These are phyloP conservation scores for Trichosanthes truncata DNA, from an alignment of 306 rosid species.

Conservation along the genomic window DNA sequence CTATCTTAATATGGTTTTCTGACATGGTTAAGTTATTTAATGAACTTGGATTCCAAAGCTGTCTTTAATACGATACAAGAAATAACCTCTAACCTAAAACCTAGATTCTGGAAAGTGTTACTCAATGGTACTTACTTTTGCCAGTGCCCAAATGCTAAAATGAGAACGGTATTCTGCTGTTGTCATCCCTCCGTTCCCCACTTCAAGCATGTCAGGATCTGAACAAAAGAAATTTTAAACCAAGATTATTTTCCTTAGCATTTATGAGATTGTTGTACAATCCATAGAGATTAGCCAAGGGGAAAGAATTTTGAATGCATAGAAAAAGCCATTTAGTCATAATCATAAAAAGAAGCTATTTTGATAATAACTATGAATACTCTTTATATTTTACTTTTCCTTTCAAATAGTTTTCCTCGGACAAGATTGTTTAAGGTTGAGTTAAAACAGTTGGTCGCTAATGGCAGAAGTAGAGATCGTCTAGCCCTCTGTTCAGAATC, in stretches of 20 bases:
- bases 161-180: slow-evolving; percentile 66
- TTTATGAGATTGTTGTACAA: not conserved
- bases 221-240: not conserved
- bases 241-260: not conserved
- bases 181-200: slow-evolving; percentile 80
- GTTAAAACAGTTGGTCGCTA: not conserved
- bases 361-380: not conserved
- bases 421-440: not conserved
- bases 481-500: not conserved
- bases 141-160: slow-evolving; percentile 75
- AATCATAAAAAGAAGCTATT: not conserved
- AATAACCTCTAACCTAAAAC: not conserved
- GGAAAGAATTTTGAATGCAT: not conserved
- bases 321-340: not conserved
- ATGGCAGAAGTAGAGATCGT: not conserved
- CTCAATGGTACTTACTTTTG: slow-evolving; percentile 34
- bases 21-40: not conserved
- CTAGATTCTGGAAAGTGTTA: not conserved
- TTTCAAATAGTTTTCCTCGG: not conserved
- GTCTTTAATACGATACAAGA: not conserved
- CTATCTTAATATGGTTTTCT: not conserved
- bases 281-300: not conserved
- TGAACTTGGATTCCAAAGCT: not conserved
- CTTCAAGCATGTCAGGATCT: slow-evolving; percentile 91
- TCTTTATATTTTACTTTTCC: not conserved